Base-by-base conservation (phyloP, 106 monocot genomes). In the Dendrobium huoshanense region DNA sequence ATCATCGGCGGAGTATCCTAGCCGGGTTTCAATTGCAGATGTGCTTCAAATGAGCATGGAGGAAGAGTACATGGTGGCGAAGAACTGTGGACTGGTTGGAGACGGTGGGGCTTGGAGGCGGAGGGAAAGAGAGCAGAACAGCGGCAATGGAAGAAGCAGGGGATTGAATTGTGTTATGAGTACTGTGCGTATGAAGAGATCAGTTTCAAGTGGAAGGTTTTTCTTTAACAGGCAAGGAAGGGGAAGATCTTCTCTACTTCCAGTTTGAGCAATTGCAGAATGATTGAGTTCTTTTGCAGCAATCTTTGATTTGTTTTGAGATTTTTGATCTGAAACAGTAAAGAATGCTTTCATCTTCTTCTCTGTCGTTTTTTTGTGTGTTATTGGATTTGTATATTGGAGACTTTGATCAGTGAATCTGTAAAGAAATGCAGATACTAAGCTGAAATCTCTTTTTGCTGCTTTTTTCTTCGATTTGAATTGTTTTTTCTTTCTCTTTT, bases 1-100 rank as follows among this genome's bases (percentile, higher is more conserved):
- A 11, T 67, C 70, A 43, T 80, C 72, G 0, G 13, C 56, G 19
- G 56, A 16, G 56, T 41, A 33, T 19, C 11, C 72, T 4, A 22
- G 72, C 15, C 80, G 73, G 16, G 49, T 84, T 54, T 87, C 81
- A 20, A 84, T 84, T 33, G 84, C 81, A 0, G 87, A 87, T 75
- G 84, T 84, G 13, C 64, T 86, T 37, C 70, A 77, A 54, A 67
- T 64, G 55, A 83, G 80, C 17, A 74, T 83, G 80, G 85, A 81
- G 80, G 88, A 88, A 11, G 85, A 88, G 61, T 68, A 83, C n/a
- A 65, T 67, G 67, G 76, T 79, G 27, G 85, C 79, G 17, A 67
- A 65, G 80, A 3, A 80, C 79, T 75, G 27, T 42, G 79, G 8
- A 7, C 25, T 58, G 27, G 77, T 16, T 37, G 80, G 5, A 73